Percentiles rank a stretch among this genome's conserved stretches.
Evolutionary conservation across 768 basidiomycete species (phyloP).

Genomic region (Suillus clintonianus): DNA sequence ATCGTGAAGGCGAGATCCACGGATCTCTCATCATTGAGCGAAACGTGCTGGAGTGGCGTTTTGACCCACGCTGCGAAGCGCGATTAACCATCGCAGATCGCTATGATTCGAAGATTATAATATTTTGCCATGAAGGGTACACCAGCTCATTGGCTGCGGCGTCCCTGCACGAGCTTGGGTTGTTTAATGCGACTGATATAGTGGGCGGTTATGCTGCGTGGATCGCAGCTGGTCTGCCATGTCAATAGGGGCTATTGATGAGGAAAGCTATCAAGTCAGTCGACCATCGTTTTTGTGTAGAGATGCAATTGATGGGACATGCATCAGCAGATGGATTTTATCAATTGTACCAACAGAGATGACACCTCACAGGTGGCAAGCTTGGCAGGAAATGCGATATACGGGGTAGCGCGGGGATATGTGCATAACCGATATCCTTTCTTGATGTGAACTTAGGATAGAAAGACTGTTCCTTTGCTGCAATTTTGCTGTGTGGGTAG

Average conservation of each 20-base stretch:
- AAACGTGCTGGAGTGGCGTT: slow-evolving; percentile 77
- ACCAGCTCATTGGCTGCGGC: slow-evolving; percentile 73
- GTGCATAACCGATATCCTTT: not conserved
- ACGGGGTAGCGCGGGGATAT: not conserved
- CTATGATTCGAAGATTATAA: slow-evolving; percentile 72
- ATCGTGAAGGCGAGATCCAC: slow-evolving; percentile 55
- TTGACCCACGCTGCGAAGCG: slow-evolving; percentile 66
- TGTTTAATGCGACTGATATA: slow-evolving; percentile 76
- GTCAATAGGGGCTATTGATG: slow-evolving; percentile 37
- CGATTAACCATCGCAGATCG: slow-evolving; percentile 68
- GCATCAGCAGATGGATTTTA: not conserved
- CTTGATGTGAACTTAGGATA: not conserved
- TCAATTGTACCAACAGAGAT: not conserved
- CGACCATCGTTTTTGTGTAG: slow-evolving; percentile 22
- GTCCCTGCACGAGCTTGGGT: slow-evolving; percentile 66
- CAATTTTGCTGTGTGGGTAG: not conserved
- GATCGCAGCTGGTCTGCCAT: slow-evolving; percentile 66
- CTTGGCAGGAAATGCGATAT: not conserved
- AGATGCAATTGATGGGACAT: not conserved
- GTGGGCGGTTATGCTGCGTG: slow-evolving; percentile 75
- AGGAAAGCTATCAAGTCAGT: slow-evolving; percentile 30
- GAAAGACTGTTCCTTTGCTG: not conserved
- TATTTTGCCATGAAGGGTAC: slow-evolving; percentile 75
- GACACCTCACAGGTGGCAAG: not conserved
- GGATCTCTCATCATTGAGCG: slow-evolving; percentile 74